Conservation (phyloP, 257 asterid genomes). For the Paulownia fortunei region DNA sequence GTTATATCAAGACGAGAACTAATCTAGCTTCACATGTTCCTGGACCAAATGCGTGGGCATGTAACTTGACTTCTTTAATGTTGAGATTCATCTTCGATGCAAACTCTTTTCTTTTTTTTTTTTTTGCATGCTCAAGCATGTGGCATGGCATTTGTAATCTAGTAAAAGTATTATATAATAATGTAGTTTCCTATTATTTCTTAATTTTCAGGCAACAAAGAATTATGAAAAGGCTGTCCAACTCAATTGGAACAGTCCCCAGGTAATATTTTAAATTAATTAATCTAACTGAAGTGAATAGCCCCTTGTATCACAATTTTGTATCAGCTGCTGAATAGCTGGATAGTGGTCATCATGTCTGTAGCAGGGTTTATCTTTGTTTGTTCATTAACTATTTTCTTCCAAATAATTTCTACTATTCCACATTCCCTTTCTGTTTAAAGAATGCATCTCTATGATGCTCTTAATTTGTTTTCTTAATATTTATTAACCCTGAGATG, state of each 20-base stretch:
- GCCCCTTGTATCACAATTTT: slow-evolving; percentile 7
- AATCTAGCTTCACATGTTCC: slow-evolving; percentile 13
- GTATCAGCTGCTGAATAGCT: slow-evolving; percentile 15
- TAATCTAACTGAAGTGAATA: slow-evolving; percentile 22
- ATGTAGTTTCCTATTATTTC: slow-evolving; percentile 30
- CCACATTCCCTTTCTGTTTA: slow-evolving; percentile 3
- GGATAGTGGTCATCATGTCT: background rate
- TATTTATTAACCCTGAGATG: slow-evolving; percentile 38
- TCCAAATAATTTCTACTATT: background rate
- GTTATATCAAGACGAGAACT: background rate
- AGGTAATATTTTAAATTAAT: slow-evolving; percentile 57
- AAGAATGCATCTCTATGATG: slow-evolving; percentile 1
- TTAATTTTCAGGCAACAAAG: slow-evolving; percentile 79
- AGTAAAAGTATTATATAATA: background rate
- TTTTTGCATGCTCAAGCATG: slow-evolving; percentile 28
- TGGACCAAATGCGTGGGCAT: slow-evolving; percentile 18
- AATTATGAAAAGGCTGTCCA: slow-evolving; percentile 96
- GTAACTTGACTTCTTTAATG: background rate
- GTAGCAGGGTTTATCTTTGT: background rate
- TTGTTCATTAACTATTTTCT: background rate
- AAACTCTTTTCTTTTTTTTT: background rate
- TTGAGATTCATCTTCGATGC: slow-evolving; percentile 9
- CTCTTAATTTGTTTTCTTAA: slow-evolving; percentile 18
- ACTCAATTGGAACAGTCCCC: slow-evolving; percentile 99
- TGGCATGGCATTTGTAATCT: slow-evolving; percentile 10